Conservation (phyloP, 2,329 filamentous ascomycete genomes). For the Botryotinia globosa region DNA sequence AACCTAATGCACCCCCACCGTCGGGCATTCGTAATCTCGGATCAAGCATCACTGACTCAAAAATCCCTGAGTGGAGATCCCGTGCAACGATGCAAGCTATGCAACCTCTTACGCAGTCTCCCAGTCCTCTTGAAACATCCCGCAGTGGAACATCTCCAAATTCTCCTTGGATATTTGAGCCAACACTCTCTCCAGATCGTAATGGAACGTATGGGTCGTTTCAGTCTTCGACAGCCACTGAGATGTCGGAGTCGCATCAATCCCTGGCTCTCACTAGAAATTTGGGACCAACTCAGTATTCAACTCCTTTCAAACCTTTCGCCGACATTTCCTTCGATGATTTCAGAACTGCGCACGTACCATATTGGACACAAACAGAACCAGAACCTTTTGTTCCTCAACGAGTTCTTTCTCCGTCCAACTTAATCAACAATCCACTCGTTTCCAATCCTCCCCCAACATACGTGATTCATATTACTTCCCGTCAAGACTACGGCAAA, state of each 20-base stretch:
- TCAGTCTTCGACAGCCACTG: neutral
- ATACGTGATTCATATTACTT: slow-evolving; percentile 34
- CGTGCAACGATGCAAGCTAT: neutral
- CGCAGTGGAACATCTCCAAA: neutral
- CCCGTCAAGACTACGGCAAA: slow-evolving; percentile 32
- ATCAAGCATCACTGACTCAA: slow-evolving; percentile 12
- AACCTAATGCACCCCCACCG: neutral
- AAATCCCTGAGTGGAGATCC: slow-evolving; percentile 6
- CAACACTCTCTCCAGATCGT: neutral
- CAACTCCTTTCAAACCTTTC: neutral
- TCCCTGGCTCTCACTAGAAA: neutral
- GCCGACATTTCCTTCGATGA: slow-evolving; percentile 11
- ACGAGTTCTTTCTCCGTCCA: slow-evolving; percentile 27
- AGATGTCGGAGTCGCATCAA: neutral
- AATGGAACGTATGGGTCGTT: neutral
- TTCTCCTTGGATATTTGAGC: neutral
- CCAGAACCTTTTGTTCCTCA: slow-evolving; percentile 19
- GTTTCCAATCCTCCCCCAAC: slow-evolving; percentile 23
- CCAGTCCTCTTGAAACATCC: neutral
- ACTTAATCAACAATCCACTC: slow-evolving; percentile 31
- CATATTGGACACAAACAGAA: neutral
- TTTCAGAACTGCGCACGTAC: neutral
- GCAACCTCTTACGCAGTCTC: neutral
- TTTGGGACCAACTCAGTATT: neutral
- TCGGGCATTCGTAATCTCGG: neutral